Evolutionary conservation across 1,284 basidiomycete species (phyloP), one percentile per base, ranked within the genome.

Genomic region (Papiliotrema fonsecae): DNA sequence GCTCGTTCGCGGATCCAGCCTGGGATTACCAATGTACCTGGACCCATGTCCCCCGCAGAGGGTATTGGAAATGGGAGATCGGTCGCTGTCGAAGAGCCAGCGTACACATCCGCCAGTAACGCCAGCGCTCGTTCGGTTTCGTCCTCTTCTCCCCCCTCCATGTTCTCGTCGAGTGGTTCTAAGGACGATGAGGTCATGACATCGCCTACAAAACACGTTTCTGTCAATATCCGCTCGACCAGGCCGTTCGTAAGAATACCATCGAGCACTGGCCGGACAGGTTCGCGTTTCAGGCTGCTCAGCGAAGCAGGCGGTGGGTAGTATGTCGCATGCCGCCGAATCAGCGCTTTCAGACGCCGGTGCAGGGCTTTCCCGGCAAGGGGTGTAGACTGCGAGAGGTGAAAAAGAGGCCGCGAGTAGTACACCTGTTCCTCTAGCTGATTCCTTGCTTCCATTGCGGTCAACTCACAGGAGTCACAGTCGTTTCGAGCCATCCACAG

Each of bases 1-100:
- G 87, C 87, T 7, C 92, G 79, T 67, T 97, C 92, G 31, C 94
- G 77, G 22, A 97, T 78, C 94, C 96, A 98, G 0, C 93, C 93
- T 0, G 94, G 94, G 35, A 98, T 82, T 37, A 86, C 77, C 31
- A 97, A 72, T 0, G 84, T 86, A 0, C 88, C 89, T 11, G 50
- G 45, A 5, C 58, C 59, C 46, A 60, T 38, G 11, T 42, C 45
- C 10, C 5, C 26, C 13, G 43, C 14, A 0, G 53, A 26, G 0
- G 50, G 42, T 4, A 65, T 32, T 0, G 47, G 38, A 40, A 65
- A 50, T 3, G 49, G 25, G 52, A 57, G 56, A 39, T 62, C 62
- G 0, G 45, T 47, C 2, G 61, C 53, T 9, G 45, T 44, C 3
- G 58, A 52, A 10, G 48, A 52, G 0, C 24, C n/a, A 1, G 25